Evolutionary conservation across 441 rosid genomes (phyloP).

Genomic region (Adansonia rubrostipa): DNA sequence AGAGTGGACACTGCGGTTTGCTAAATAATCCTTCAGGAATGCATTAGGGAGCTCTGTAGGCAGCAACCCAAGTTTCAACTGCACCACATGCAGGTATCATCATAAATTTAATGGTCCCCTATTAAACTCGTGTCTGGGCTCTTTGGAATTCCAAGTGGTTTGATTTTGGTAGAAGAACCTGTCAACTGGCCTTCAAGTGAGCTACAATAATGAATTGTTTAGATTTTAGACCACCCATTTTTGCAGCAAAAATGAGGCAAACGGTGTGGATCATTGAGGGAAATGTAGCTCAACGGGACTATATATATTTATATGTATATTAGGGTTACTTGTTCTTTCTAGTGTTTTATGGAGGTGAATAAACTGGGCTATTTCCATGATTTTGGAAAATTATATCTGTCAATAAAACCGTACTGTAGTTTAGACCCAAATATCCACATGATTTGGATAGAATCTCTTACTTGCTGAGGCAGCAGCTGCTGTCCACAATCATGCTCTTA

Average conservation of each 20-base stretch:
- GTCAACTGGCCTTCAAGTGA: background rate
- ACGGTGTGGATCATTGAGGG: background rate
- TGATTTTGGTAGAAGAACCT: constrained; percentile 5
- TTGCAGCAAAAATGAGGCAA: background rate
- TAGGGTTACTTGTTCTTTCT: background rate
- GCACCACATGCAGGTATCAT: background rate
- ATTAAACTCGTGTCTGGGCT: background rate
- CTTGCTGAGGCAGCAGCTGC: background rate
- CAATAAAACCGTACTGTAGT: background rate
- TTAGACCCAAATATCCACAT: background rate
- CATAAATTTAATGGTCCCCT: background rate
- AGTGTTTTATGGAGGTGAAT: background rate
- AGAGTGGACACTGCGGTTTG: constrained; percentile 75
- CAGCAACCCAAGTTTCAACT: constrained; percentile 3
- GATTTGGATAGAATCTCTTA: background rate
- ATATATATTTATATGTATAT: background rate
- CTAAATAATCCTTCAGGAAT: constrained; percentile 49
- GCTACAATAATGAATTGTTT: background rate
- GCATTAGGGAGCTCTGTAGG: background rate
- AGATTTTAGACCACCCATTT: background rate
- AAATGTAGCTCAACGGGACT: background rate
- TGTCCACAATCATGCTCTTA: background rate
- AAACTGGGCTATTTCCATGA: background rate
- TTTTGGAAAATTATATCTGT: background rate
- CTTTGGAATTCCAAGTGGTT: background rate